These are phyloP conservation scores for Kwoniella dejecticola DNA, from an alignment of 768 basidiomycete genomes.

Conservation along the genomic window DNA sequence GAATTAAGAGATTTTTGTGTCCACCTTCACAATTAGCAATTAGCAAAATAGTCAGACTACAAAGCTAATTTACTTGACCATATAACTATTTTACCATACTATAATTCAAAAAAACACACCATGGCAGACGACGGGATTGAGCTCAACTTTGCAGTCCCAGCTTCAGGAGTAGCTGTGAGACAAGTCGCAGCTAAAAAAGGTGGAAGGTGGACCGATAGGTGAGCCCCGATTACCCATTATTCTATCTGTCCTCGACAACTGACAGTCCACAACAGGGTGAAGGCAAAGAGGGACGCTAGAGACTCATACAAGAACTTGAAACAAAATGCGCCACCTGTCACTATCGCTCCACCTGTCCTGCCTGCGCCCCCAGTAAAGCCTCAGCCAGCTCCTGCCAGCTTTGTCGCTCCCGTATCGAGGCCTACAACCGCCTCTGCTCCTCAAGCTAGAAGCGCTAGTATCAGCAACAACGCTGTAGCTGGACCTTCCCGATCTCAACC, in stretches of 20 bases:
- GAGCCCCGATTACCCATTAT: constrained; percentile 31
- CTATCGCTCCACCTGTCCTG: constrained; percentile 1
- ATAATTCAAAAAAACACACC: neutral
- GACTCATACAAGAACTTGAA: constrained; percentile 7
- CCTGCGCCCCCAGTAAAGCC: neutral
- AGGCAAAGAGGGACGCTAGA: constrained; percentile 56
- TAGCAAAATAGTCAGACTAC: neutral
- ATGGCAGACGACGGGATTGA: constrained; percentile 68
- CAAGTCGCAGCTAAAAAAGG: constrained; percentile 50
- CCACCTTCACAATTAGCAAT: neutral
- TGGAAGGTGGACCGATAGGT: constrained; percentile 64
- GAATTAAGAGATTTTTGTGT: constrained; percentile 21
- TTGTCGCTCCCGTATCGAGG: constrained; percentile 10
- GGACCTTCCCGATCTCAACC: constrained; percentile 22
- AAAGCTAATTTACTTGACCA: too few species aligned
- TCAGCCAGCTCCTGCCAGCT: neutral
- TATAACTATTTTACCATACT: neutral
- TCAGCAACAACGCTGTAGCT: neutral
- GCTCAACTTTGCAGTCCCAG: constrained; percentile 64
- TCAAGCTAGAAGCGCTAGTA: constrained; percentile 7
- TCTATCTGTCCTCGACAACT: constrained; percentile 20
- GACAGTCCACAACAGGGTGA: constrained; percentile 56
- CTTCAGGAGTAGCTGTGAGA: constrained; percentile 13
- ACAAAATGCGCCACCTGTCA: constrained; percentile 54
- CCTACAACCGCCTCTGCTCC: neutral